These are phyloP conservation scores for Fomitopsis pinicola DNA, from an alignment of 1,284 basidiomycete genomes.

Conservation along the genomic window DNA sequence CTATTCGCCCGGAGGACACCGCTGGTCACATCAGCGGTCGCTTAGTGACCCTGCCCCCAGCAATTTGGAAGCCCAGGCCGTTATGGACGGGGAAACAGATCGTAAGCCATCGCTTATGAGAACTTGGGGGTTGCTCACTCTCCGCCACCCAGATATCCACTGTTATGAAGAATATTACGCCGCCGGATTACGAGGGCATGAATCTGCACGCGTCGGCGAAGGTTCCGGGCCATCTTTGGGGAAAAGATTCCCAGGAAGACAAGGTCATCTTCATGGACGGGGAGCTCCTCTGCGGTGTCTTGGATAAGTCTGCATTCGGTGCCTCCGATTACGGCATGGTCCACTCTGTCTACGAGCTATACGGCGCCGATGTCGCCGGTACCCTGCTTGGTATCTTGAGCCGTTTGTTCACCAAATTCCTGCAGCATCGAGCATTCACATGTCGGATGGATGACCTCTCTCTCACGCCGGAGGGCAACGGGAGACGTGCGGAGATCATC, in stretches of 20 bases:
- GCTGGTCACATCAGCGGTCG: constrained; percentile 57
- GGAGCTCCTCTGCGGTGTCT: constrained; percentile 86
- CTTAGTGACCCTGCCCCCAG: constrained; percentile 83
- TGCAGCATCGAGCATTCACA: constrained; percentile 96
- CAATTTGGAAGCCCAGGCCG: constrained; percentile 87
- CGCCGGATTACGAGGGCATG: constrained; percentile 76
- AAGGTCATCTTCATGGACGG: constrained; percentile 91
- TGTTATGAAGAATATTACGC: constrained; percentile 89
- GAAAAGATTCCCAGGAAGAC: constrained; percentile 74
- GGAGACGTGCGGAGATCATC: constrained; percentile 66
- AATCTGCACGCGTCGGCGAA: constrained; percentile 88
- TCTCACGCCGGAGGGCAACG: constrained; percentile 82
- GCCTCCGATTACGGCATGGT: constrained; percentile 95
- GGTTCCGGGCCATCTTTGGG: constrained; percentile 85
- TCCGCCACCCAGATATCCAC: constrained; percentile 73
- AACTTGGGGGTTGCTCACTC: constrained; percentile 4
- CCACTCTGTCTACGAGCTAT: constrained; percentile 99
- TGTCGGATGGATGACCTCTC: constrained; percentile 99
- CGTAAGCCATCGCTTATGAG: constrained; percentile 42
- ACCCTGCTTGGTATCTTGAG: constrained; percentile 91
- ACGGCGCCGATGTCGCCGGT: constrained; percentile 88
- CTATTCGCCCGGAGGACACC: constrained; percentile 86
- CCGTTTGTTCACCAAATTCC: constrained; percentile 93
- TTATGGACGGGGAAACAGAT: constrained; percentile 99
- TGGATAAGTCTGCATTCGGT: constrained; percentile 98